Base-by-base conservation (phyloP, 2,329 filamentous ascomycete genomes). In the Botryotinia calthae region DNA sequence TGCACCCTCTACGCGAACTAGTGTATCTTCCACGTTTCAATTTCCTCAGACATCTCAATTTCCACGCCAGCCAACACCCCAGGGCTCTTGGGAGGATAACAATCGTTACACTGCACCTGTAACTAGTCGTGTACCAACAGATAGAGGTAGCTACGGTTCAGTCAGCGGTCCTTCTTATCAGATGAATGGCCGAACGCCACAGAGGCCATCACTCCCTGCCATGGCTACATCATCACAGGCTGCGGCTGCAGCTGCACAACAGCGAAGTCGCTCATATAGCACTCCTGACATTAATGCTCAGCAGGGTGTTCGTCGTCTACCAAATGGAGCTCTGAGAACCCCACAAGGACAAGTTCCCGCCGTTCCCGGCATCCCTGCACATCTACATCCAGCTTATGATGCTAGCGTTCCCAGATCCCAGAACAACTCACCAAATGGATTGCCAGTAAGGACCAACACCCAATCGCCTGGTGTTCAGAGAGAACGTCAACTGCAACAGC, bases 201-300 rank as follows among this genome's bases (percentile, higher is more conserved):
- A 93, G 77, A 88, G 92, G n/a, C 93, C 93, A 34, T 97, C 93
- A 18, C 85, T 97, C 77, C 93, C 92, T 61, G 91, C 89, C 28
- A 91, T 93, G 87, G 85, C 90, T 25, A 84, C 85, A 40, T 83
- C 84, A 74, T 82, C 85, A 76, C 63, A 66, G 40, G 82, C 87
- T 78, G 77, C 73, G 72, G 72, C 87, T 78, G 77, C 73, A 72
- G 72, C 74, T 67, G 75, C 79, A 75, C 90, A 93, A 80, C 90
- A 91, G 79, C 88, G 94, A 76, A 91, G 93, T 83, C 89, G 96
- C 76, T 97, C 95, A 54, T 97, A 97, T 79, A 98, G 95, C 83
- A 98, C 95, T 75, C 95, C 96, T 12, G 95, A 98, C 81, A 97
- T 97, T 78, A 93, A 97, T 76, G 90, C 88, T 70, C 86, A 87